A percentile compares a stretch with the other conserved stretches of the same genome.
Conservation (phyloP, 192 early-diverging fungal genomes). For the Coemansia sp. region DNA sequence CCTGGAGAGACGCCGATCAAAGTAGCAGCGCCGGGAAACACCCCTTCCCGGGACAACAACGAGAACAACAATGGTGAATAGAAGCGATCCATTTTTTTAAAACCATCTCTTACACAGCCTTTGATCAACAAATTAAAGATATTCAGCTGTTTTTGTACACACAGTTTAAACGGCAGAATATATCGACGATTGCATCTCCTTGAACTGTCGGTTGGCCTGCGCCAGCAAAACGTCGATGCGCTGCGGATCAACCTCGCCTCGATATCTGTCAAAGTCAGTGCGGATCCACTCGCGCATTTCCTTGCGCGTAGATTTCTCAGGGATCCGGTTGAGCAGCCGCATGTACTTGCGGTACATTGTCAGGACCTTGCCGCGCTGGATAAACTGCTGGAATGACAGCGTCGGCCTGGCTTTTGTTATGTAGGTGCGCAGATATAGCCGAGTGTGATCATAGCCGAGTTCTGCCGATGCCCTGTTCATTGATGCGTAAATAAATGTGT, state of each 20-base stretch:
- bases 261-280: conserved; percentile 44
- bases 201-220: conserved; percentile 46
- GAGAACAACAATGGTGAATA: conserved; percentile 1
- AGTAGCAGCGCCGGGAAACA: conserved; percentile 21
- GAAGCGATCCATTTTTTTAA: no score
- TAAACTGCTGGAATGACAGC: conserved; percentile 42
- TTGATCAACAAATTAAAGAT: no score
- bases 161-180: background rate
- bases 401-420: conserved; percentile 3
- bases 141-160: background rate
- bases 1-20: conserved; percentile 47
- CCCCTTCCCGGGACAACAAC: background rate
- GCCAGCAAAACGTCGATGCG: conserved; percentile 46
- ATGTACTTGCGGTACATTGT: conserved; percentile 51
- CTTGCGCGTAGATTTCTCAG: conserved; percentile 21
- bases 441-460: background rate
- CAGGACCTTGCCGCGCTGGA: conserved; percentile 46
- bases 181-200: conserved; percentile 38
- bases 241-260: conserved; percentile 19
- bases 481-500: background rate
- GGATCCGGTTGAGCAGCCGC: conserved; percentile 42
- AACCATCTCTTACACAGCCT: background rate
- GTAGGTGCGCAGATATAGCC: background rate
- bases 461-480: background rate
- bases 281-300: conserved; percentile 50